Percentiles rank a stretch among this genome's conserved stretches.
Evolutionary conservation across 2,329 filamentous ascomycete species (phyloP).

Genomic region (Talaromyces sp.): DNA sequence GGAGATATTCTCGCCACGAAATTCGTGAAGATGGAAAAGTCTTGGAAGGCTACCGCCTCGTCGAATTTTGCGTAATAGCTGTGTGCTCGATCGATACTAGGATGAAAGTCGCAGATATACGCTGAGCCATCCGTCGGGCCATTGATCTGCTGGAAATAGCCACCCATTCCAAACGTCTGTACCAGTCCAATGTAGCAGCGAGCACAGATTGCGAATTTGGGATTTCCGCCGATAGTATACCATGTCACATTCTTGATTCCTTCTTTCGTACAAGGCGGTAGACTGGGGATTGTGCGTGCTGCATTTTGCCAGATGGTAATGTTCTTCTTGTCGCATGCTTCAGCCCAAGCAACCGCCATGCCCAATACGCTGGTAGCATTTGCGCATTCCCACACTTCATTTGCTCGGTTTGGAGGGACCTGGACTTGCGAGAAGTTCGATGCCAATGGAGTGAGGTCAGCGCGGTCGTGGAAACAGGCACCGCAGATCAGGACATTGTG

Average conservation of each 20-base stretch:
- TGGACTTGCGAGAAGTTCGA: conserved; percentile 11
- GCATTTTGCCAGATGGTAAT: conserved; percentile 15
- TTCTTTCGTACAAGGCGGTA: conserved; percentile 7
- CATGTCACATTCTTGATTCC: conserved; percentile 15
- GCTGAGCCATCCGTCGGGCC: conserved; percentile 10
- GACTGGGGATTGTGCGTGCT: background rate
- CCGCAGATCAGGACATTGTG: conserved; percentile 8
- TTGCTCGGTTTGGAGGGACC: background rate
- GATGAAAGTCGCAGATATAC: conserved; percentile 12
- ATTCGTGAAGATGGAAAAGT: conserved; percentile 16
- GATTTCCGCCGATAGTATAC: conserved; percentile 13
- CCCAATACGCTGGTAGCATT: background rate
- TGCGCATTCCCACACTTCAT: conserved; percentile 17
- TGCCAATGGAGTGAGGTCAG: conserved; percentile 13
- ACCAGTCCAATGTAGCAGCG: conserved; percentile 14
- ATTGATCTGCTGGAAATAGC: conserved; percentile 9
- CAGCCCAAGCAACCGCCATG: conserved; percentile 12
- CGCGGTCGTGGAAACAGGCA: conserved; percentile 18
- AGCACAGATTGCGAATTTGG: conserved; percentile 11
- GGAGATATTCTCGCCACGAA: conserved; percentile 6
- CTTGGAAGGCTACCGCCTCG: conserved; percentile 1
- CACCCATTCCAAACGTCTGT: background rate
- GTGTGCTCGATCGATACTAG: background rate
- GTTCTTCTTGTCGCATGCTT: conserved; percentile 14
- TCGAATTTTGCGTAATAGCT: conserved; percentile 14